Conservation (phyloP, 805 yeast species). For the Wickerhamomyces bisporus region DNA sequence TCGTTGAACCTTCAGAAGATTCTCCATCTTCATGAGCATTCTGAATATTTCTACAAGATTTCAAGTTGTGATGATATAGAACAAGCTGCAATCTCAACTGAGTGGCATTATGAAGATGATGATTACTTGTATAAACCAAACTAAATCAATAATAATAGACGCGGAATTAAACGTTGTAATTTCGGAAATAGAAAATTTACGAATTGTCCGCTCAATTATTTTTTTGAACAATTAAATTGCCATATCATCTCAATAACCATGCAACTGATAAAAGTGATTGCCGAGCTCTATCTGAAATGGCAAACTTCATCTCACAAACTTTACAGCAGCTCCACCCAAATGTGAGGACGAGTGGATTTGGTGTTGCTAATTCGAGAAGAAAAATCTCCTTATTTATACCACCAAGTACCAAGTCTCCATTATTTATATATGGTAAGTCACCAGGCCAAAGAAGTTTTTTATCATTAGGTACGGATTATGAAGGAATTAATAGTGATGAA, state of each 20-base stretch:
- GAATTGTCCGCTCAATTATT: too few relatives aligned
- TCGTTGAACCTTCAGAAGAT: conserved; percentile 12
- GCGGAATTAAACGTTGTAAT: too few relatives aligned
- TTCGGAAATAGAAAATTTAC: too few relatives aligned
- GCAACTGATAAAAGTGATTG: too few relatives aligned
- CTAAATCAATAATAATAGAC: too few relatives aligned
- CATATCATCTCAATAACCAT: too few relatives aligned
- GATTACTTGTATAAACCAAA: too few relatives aligned
- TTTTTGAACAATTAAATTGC: too few relatives aligned
- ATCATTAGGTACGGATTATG: conserved; percentile 33
- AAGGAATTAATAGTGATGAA: conserved; percentile 23
- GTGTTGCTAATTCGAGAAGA: conserved; percentile 36
- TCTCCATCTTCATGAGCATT: conserved; percentile 16
- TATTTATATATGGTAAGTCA: conserved; percentile 28
- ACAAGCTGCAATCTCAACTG: background rate
- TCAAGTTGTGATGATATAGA: conserved; percentile 15
- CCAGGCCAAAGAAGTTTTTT: conserved; percentile 34
- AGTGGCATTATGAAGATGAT: too few relatives aligned
- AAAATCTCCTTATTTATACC: conserved; percentile 34
- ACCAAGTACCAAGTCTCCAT: conserved; percentile 37
- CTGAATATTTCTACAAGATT: conserved; percentile 15
- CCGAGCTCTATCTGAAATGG: too few relatives aligned
- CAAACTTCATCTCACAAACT: conserved; percentile 12
- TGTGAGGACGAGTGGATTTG: conserved; percentile 36
- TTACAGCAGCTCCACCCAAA: conserved; percentile 31